A percentile compares a stretch with the other conserved stretches of the same genome.
These are phyloP conservation scores for Pholiota microspora DNA, from an alignment of 768 basidiomycete species.

Conservation along the genomic window DNA sequence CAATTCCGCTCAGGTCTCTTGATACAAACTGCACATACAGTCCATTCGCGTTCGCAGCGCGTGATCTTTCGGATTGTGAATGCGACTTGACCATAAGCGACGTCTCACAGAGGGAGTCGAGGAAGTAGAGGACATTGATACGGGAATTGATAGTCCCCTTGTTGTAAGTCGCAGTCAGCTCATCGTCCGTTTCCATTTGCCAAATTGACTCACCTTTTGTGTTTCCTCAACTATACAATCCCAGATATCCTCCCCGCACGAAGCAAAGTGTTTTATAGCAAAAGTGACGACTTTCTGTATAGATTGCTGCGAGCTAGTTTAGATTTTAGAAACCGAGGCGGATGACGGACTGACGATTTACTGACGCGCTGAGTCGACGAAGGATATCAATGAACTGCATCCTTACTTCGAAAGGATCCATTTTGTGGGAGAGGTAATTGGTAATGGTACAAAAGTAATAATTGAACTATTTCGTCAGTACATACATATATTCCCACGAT, in stretches of 20 bases:
- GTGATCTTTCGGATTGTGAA: constrained; percentile 36
- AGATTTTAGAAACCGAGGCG: constrained; percentile 14
- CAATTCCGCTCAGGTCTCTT: constrained; percentile 74
- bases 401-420: constrained; percentile 40
- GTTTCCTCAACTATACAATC: constrained; percentile 91
- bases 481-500: neutral
- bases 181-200: neutral
- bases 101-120: constrained; percentile 84
- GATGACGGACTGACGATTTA: constrained; percentile 7
- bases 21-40: constrained; percentile 78
- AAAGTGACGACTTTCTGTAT: constrained; percentile 87
- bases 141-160: constrained; percentile 88
- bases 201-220: constrained; percentile 58
- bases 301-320: constrained; percentile 72
- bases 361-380: constrained; percentile 35
- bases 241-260: constrained; percentile 91
- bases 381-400: constrained; percentile 36
- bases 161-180: no score
- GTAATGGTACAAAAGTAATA: neutral
- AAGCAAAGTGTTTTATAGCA: constrained; percentile 80
- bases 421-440: constrained; percentile 9
- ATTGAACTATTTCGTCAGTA: neutral
- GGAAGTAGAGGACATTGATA: constrained; percentile 92
- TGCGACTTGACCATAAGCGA: constrained; percentile 68
- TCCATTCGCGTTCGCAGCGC: constrained; percentile 35